Percentiles rank a stretch among this genome's conserved stretches.
Conservation (phyloP, 129 eudicot species). For the Arctium minus region DNA sequence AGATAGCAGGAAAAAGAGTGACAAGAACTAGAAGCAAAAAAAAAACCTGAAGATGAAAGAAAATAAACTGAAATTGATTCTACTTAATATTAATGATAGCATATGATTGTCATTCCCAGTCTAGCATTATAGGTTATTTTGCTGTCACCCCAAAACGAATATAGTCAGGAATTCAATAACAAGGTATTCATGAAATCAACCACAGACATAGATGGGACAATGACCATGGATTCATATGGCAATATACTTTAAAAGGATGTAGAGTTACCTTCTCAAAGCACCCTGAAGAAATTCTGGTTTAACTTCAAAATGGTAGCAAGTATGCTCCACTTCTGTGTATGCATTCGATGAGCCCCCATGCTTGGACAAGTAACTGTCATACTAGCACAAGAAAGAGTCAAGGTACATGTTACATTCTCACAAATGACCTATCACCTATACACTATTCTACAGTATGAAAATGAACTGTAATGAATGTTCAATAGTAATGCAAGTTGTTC, state of each 20-base stretch:
- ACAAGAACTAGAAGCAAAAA: too few relatives aligned
- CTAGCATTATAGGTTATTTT: conserved; percentile 8
- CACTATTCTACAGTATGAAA: background rate
- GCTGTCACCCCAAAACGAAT: background rate
- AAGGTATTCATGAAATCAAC: background rate
- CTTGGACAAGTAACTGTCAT: conserved; percentile 98
- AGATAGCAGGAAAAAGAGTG: too few relatives aligned
- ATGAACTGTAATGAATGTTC: background rate
- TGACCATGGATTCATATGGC: background rate
- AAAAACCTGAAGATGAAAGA: background rate
- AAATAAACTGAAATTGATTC: background rate
- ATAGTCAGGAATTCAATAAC: background rate
- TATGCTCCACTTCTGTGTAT: conserved; percentile 87
- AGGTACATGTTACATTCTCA: background rate
- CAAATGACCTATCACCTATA: background rate
- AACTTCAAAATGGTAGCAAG: conserved; percentile 98
- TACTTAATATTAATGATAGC: background rate
- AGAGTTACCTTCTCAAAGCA: conserved; percentile 72
- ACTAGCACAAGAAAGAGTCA: conserved; percentile 64
- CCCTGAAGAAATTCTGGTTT: conserved; percentile 85
- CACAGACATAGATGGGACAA: background rate
- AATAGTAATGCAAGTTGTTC: background rate
- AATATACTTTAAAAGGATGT: conserved; percentile 3
- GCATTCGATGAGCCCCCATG: conserved; percentile 99
- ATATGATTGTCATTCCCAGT: background rate